phyloP scores from a whole-genome alignment of 345 rosid species.

The Dipteronia dyeriana region DNA sequence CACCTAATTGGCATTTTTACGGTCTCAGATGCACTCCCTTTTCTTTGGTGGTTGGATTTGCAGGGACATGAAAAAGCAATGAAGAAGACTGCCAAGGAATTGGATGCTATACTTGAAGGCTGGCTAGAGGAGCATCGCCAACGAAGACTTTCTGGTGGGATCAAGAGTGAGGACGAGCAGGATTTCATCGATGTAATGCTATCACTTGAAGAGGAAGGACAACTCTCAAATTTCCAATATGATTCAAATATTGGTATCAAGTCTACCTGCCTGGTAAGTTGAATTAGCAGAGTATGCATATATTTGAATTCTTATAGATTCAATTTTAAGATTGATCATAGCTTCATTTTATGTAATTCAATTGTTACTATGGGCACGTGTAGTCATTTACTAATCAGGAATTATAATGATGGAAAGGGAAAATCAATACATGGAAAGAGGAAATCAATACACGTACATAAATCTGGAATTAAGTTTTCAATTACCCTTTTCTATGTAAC shows the following conservation, averaged over 20 bases:
- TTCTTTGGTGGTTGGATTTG: slow-evolving; percentile 53
- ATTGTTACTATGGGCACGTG: no score
- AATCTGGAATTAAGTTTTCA: no score
- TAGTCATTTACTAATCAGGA: no score
- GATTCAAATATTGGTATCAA: slow-evolving; percentile 53
- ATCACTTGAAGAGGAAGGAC: slow-evolving; percentile 41
- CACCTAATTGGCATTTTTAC: slow-evolving; percentile 53
- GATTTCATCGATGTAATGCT: slow-evolving; percentile 65
- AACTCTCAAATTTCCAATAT: slow-evolving; percentile 36
- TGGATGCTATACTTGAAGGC: slow-evolving; percentile 39
- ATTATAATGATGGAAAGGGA: no score
- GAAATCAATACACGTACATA: no score
- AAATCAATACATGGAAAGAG: no score
- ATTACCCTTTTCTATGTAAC: no score
- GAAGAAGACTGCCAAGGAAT: slow-evolving; percentile 55
- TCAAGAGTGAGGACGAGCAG: slow-evolving; percentile 22
- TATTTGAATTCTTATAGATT: background rate
- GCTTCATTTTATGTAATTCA: no score
- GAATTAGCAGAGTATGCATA: background rate
- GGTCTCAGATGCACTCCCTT: slow-evolving; percentile 60
- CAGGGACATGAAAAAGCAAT: slow-evolving; percentile 60
- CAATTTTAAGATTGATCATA: background rate
- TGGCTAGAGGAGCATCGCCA: slow-evolving; percentile 48
- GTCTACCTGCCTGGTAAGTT: slow-evolving; percentile 59
- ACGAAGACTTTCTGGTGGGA: slow-evolving; percentile 27